These are phyloP conservation scores for Tripterygium wilfordii DNA, from an alignment of 177 flowering plant species.

Conservation along the genomic window DNA sequence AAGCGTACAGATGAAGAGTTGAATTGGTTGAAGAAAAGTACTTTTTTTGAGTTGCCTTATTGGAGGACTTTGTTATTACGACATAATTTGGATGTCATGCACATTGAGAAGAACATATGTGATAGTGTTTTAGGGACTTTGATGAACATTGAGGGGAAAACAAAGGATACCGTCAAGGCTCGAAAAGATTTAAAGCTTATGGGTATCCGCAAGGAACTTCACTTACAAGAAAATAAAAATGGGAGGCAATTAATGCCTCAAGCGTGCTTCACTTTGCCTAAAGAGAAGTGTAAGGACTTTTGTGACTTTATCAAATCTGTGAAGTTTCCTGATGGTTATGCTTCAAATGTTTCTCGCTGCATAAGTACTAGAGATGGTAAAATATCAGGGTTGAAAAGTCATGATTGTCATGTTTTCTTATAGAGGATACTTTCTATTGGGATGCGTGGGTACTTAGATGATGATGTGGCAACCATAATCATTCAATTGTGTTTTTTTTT, in stretches of 20 bases:
- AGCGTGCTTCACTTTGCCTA: conserved; percentile 2
- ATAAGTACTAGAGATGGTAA: conserved; percentile 5
- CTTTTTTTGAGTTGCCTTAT: conserved; percentile 5
- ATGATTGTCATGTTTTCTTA: conserved; percentile 22
- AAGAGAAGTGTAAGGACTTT: not conserved
- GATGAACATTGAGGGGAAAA: conserved; percentile 3
- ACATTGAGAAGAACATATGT: conserved; percentile 13
- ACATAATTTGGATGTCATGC: conserved; percentile 16
- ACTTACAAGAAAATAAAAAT: not conserved
- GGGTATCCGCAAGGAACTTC: conserved; percentile 3
- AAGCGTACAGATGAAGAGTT: not conserved
- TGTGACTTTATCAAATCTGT: not conserved
- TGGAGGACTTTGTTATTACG: not conserved
- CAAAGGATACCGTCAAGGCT: conserved; percentile 10
- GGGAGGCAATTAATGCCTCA: not conserved
- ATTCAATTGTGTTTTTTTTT: conserved; percentile 7
- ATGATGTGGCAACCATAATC: not conserved
- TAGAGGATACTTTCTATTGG: conserved; percentile 13
- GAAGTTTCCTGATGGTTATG: conserved; percentile 16
- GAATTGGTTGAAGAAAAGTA: conserved; percentile 6
- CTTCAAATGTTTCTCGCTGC: conserved; percentile 14
- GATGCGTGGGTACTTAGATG: not conserved
- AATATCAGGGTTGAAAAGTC: conserved; percentile 8
- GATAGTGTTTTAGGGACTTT: conserved; percentile 6
- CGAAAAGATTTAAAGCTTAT: conserved; percentile 7